Evolutionary conservation across 176 grass and related monocot species (phyloP), one percentile per base, ranked within the genome.

Genomic region (Poa annua): DNA sequence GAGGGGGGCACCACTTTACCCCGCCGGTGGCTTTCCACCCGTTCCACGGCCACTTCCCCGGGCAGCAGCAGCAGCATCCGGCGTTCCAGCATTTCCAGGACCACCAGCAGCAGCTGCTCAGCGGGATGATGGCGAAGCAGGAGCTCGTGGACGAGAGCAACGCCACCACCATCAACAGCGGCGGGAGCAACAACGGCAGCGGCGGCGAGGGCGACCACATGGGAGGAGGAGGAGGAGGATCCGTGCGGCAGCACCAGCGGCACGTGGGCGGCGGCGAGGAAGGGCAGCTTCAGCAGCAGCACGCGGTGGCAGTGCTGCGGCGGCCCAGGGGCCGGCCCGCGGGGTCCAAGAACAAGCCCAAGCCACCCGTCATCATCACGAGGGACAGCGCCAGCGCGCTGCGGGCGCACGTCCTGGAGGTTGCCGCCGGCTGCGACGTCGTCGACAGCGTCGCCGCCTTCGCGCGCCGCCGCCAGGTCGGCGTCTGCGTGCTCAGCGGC

Each of bases 261-360:
- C 71, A 56, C 19, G 34, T 15, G 1, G 11, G 2, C 80, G 76
- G 16, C 33, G 70, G 9, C 35, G 73, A 67, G 83, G 53, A 79
- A 24, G 44, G 41, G 42, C 69, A 72, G 66, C 62, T 22, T 11
- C 56, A 60, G 14, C 44, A 68, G 36, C 87, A 71, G 20, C 81
- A 71, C 11, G 59, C 39, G 4, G 4, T 83, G 8, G 4, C 76
- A 53, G 83, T 89, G 75, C 42, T 86, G 78, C 88, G 96, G 9
- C 85, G 96, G 13, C 93, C 96, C 4, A 81, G 96, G 1, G 96
- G 96, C 2, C 84, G 96, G 1, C 96, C 96, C 2, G 87, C 96
- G 0, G 96, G 96, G 32, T 98, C 96, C 51, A 98, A 98, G 89
- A 98, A 98, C 93, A 98, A 90, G 86, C 91, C 93, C 0, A 98